Base-by-base conservation (phyloP, 2,329 filamentous ascomycete species). In the Sclerotinia spermophila region DNA sequence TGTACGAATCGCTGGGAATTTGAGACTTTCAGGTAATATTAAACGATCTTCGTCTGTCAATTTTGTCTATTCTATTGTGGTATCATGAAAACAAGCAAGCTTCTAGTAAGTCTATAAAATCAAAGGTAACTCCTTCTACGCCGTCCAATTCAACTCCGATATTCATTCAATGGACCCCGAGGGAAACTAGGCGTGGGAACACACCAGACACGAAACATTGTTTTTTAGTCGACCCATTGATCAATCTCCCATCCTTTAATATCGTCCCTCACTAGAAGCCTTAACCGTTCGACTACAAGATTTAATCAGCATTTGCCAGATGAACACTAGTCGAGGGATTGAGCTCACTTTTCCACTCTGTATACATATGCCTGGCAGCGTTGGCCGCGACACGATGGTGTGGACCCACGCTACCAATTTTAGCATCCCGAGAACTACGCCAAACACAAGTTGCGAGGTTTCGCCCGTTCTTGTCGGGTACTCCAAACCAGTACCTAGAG, bases 361-460 rank as follows among this genome's bases (percentile, higher is more conserved):
- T 86, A 81, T 85, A 91, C 81, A 83, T 86, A 81, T 85, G 87
- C 82, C 82, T 87, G 79, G 83, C 86, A 80, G 81, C 89, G 80
- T 88, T 87, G 84, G 82, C 92, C 79, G 85, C 94, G 84, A 91
- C 82, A 71, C 82, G 81, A 79, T 88, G 86, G 71, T 89, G 89
- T 62, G 85, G 84, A 19, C 88, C 88, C 68, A 83, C 80, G 42
- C 87, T 87, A 71, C 88, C 89, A 73, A 83, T 83, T 75, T 82
- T 83, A 51, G 89, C 89, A 77, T 90, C 87, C 55, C 86, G 82
- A 58, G 84, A 83, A 44, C 85, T 86, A 73, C 87, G 83, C 89
- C 89, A 91, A 72, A 91, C 79, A 79, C 89, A 94, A 64, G 94
- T 97, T 58, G 94, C 94, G 76, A 97, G 81, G 81, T 97, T 97